Base-by-base conservation (phyloP, 805 yeast genomes). In the Lipomyces japonicus region DNA sequence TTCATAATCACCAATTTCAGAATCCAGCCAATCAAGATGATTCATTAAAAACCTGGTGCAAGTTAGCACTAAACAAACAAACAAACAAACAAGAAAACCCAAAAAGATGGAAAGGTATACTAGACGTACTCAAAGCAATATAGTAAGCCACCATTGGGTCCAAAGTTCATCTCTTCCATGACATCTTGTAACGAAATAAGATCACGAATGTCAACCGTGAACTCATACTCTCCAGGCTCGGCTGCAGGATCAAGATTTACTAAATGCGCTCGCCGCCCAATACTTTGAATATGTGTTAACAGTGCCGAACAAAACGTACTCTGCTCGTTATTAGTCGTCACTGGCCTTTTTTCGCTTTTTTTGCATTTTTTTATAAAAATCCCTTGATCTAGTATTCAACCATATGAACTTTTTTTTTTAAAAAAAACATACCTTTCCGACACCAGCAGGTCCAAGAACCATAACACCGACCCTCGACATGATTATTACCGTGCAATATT, bases 181-280 rank as follows among this genome's bases (percentile, higher is more conserved):
- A 89, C 96, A 67, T 91, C 97, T 50, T 89, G 88, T 38, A 91
- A 71, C 0, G 95, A 86, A 44, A 91, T 87, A 62, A 91, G 74
- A 65, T 91, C 96, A 61, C 95, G 74, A 32, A 91, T 91, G 67
- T 91, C 97, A 18, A 91, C 83, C 4, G 95, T 84, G 66, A 91
- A 93, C 64, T 88, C 96, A 64, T 78, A 91, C 63, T 91, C 91
- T 2, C 80, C 81, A 10, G 97, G 87, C 58, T 89, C 96, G 1
- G 97, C 97, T 0, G 97, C 97, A 3, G 98, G 98, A 69, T 91
- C 97, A 45, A 91, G 71, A 65, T 93, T 93, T 16, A 93, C 97
- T 35, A 93, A 80, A 68, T 93, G 97, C 2, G 96, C 97, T 32
- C 95, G 74, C 55, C 98, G 81, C 1, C 97, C 97, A 31, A 86